Base-by-base conservation (phyloP, 257 asterid genomes). In the Verbascum thapsus region DNA sequence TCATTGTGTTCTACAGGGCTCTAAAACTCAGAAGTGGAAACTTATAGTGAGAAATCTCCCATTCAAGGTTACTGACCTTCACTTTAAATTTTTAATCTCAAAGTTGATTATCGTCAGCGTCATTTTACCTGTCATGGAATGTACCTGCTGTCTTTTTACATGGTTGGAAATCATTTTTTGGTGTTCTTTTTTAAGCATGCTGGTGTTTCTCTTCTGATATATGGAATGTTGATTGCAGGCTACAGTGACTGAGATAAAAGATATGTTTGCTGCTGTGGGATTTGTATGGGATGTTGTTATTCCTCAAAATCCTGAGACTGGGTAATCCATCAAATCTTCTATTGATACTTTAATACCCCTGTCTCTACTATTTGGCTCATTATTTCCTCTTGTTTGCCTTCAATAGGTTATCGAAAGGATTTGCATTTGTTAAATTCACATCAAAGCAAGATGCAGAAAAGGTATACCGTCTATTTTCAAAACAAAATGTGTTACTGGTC, bases 11-110 rank as follows among this genome's bases (percentile, higher is more conserved):
- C 67, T 64, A 67, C 86, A 94, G 99, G 99, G 99, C 60, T 78
- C 99, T 66, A 90, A 94, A 75, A 78, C 88, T 49, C 91, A 85
- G 75, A 90, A 85, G 73, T 90, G 97, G 97, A 90, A 94, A 81
- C 87, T 94, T 66, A 94, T 90, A 61, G 79, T 85, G 72, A 80
- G 96, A 77, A 94, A 94, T 82, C 88, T 94, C 63, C 99, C 99
- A 5, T 94, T 94, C 82, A 79, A 87, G 97, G 99, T 90, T 63
- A 51, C 20, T 63, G 32, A 53, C 55, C 72, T 57, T 72, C 60
- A 7, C 69, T 40, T 32, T 45, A 30, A 55, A 18, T 51, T 62
- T 64, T 19, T 22, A 10, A 22, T 57, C 47, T 73, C 41, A 20
- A 22, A 42, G 48, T 50, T 8, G 61, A 41, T 48, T n/a, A 22